A percentile compares a stretch with the other conserved stretches of the same genome.
Evolutionary conservation across 2,329 filamentous ascomycete species (phyloP).

Genomic region (Xenosphaeropsis pyriputrescens): DNA sequence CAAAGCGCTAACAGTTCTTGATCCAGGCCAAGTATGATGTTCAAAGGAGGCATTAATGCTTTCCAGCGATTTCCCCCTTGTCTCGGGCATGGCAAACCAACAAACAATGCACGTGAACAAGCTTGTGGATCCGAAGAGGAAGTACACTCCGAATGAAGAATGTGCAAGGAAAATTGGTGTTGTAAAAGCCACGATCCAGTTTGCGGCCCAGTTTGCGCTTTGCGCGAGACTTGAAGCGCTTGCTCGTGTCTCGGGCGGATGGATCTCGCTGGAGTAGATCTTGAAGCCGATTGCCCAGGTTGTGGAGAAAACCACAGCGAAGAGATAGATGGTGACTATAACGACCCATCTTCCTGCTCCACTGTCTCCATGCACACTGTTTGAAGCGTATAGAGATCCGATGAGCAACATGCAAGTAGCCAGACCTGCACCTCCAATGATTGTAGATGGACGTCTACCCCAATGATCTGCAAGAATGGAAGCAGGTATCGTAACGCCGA

Average conservation of each 20-base stretch:
- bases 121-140: conserved; percentile 14
- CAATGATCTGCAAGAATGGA: conserved; percentile 40
- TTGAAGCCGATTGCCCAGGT: conserved; percentile 40
- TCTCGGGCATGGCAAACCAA: conserved; percentile 11
- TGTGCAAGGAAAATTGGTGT: conserved; percentile 16
- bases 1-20: too few relatives aligned
- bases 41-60: conserved; percentile 5
- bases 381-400: conserved; percentile 33
- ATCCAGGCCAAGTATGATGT: too few relatives aligned
- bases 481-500: conserved; percentile 39
- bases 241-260: conserved; percentile 36
- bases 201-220: conserved; percentile 25
- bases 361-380: conserved; percentile 21
- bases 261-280: conserved; percentile 43
- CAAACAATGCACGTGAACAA: conserved; percentile 11
- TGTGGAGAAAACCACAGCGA: conserved; percentile 27
- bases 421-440: conserved; percentile 35
- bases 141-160: conserved; percentile 12
- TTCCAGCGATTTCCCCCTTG: conserved; percentile 11
- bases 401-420: conserved; percentile 36
- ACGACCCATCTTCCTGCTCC: conserved; percentile 33
- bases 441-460: conserved; percentile 36
- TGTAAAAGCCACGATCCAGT: conserved; percentile 18
- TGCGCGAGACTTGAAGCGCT: conserved; percentile 36
- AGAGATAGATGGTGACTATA: conserved; percentile 32